Evolutionary conservation across 2,329 filamentous ascomycete species (phyloP).

Genomic region (Talaromyces albobiverticillius): DNA sequence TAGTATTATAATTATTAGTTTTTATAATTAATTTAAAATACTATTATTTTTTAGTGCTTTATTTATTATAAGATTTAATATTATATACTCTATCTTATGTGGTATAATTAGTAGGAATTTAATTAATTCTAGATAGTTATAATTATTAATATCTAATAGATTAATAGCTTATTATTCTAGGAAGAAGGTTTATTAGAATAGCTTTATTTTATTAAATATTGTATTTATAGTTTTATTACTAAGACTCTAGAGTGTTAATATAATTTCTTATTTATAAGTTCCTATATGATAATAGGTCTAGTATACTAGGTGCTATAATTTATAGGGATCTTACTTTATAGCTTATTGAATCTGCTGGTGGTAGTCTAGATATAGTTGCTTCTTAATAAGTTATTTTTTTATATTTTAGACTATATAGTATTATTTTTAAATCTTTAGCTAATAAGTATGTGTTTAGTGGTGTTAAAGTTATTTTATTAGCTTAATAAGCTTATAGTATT

Average conservation of each 20-base stretch:
- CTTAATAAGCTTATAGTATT: not conserved
- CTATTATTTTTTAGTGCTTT: not conserved
- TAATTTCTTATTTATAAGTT: not conserved
- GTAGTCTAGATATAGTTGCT: not conserved
- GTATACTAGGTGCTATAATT: not conserved
- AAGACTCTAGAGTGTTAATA: not conserved
- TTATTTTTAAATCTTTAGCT: not conserved
- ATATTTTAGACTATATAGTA: not conserved
- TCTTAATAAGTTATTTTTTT: not conserved
- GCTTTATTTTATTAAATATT: not conserved
- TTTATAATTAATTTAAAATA: not conserved
- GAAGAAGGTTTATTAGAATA: not conserved
- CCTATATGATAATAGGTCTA: not conserved
- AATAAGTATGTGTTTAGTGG: not conserved
- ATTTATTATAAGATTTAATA: not conserved
- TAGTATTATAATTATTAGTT: not conserved
- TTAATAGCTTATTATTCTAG: not conserved
- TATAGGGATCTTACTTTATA: not conserved
- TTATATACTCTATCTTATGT: not conserved
- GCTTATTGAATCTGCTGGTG: not conserved
- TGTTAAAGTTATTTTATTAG: not conserved
- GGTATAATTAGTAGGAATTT: not conserved
- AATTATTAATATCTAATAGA: not conserved
- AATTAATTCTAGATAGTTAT: not conserved
- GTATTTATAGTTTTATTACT: not conserved